Evolutionary conservation across 768 basidiomycete genomes (phyloP), one percentile per base, ranked within the genome.

Genomic region (Macrolepiota fuliginosa): DNA sequence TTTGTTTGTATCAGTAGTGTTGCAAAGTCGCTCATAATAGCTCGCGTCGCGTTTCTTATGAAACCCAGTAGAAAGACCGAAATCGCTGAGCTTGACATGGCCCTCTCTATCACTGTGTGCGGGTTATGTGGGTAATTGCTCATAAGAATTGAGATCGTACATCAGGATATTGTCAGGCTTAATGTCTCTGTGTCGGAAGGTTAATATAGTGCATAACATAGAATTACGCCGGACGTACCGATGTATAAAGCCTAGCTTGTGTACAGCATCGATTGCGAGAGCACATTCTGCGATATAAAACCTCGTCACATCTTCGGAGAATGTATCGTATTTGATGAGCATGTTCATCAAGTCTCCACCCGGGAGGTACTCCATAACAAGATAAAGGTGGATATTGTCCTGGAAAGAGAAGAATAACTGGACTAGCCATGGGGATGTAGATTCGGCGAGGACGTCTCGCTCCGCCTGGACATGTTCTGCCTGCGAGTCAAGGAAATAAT

Each of bases 241-340:
- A 73, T 98, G 97, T 64, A 98, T 98, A 74, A 98, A 98, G 0
- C 96, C 97, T 29, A 98, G 85, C 66, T 92, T 88, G 75, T 99
- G 96, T 2, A 99, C 96, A 2, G 96, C 94, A 71, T 98, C 96
- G 64, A 99, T 98, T 7, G 97, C 97, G 17, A 98, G 81, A 54
- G 96, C 91, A 75, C 95, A 98, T 77, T 99, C 90, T n/a, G 97
- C 97, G 70, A 99, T 94, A 75, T 99, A 98, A 74, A 98, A 98
- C 56, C 96, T 85, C 59, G 94, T 94, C 13, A 98, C 96, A 68
- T 98, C 97, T 76, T 98, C 96, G 0, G 92, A 92, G 76, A 98
- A 98, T 0, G 96, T 97, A 72, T 98, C 97, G 76, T 98, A 98
- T 76, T 98, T 98, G 82, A 98, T 98, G 61, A 98, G 81, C 96